Evolutionary conservation across 495 filamentous ascomycete species (phyloP).

Genomic region (Coniosporium apollinis): DNA sequence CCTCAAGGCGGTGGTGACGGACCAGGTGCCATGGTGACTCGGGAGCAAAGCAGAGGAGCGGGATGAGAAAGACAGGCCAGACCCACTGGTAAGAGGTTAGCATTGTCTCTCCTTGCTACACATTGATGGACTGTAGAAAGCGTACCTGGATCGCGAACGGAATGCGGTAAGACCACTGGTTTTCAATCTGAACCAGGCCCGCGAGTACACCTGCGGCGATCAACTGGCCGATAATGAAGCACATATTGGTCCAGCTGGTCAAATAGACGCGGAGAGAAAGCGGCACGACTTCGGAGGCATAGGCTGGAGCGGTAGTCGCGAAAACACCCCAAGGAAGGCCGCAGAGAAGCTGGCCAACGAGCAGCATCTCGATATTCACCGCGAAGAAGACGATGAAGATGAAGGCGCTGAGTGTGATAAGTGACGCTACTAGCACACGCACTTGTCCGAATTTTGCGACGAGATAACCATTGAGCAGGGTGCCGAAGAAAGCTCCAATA

Average conservation of each 20-base stretch:
- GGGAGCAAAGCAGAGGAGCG: constrained; percentile 54
- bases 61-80: constrained; percentile 60
- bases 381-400: constrained; percentile 18
- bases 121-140: background rate
- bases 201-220: constrained; percentile 12
- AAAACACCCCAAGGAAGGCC: constrained; percentile 18
- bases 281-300: constrained; percentile 17
- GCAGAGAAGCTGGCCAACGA: constrained; percentile 14
- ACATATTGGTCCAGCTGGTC: constrained; percentile 17
- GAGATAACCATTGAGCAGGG: constrained; percentile 12
- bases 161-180: constrained; percentile 51
- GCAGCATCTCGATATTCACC: constrained; percentile 9
- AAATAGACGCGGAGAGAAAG: constrained; percentile 12
- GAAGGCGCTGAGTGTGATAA: constrained; percentile 16
- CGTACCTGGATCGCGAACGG: constrained; percentile 47
- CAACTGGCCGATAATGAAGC: constrained; percentile 16
- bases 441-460: constrained; percentile 15
- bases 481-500: constrained; percentile 15
- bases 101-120: background rate
- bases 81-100: constrained; percentile 45
- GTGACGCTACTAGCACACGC: constrained; percentile 8
- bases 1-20: constrained; percentile 45
- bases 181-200: constrained; percentile 18
- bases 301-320: constrained; percentile 15
- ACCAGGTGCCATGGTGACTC: constrained; percentile 78